Evolutionary conservation across 2,329 filamentous ascomycete genomes (phyloP).

Genomic region (Fusarium albosuccineum): DNA sequence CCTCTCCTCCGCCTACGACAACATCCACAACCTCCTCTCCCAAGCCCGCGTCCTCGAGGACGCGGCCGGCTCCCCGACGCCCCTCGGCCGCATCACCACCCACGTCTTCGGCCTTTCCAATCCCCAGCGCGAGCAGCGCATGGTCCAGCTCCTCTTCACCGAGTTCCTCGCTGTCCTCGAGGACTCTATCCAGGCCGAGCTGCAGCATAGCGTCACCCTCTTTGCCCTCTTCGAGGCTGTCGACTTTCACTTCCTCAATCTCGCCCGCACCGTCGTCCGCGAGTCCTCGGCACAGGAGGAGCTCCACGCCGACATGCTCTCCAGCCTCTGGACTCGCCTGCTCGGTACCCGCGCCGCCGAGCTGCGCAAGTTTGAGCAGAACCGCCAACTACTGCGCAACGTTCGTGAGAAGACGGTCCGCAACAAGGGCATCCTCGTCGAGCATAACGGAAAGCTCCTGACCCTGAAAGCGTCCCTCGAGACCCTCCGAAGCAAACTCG

Average conservation of each 20-base stretch:
- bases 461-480: conserved; percentile 90
- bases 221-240: conserved; percentile 94
- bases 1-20: conserved; percentile 82
- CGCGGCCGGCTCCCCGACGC: conserved; percentile 69
- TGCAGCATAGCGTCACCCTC: conserved; percentile 82
- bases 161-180: conserved; percentile 90
- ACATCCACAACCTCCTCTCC: conserved; percentile 82
- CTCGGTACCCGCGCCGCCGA: conserved; percentile 80
- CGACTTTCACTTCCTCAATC: conserved; percentile 89
- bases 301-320: conserved; percentile 83
- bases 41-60: conserved; percentile 72
- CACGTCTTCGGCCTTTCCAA: conserved; percentile 83
- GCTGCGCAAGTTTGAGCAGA: conserved; percentile 92
- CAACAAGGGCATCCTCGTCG: conserved; percentile 88
- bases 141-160: conserved; percentile 85
- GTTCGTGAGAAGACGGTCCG: conserved; percentile 86
- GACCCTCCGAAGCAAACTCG: conserved; percentile 83
- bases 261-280: conserved; percentile 86
- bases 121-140: conserved; percentile 82
- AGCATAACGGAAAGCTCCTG: conserved; percentile 87
- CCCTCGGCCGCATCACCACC: conserved; percentile 76
- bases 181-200: conserved; percentile 87
- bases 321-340: conserved; percentile 86
- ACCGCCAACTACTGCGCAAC: conserved; percentile 81
- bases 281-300: conserved; percentile 86